Conservation (phyloP, 345 rosid species). For the Corchorus olitorius region DNA sequence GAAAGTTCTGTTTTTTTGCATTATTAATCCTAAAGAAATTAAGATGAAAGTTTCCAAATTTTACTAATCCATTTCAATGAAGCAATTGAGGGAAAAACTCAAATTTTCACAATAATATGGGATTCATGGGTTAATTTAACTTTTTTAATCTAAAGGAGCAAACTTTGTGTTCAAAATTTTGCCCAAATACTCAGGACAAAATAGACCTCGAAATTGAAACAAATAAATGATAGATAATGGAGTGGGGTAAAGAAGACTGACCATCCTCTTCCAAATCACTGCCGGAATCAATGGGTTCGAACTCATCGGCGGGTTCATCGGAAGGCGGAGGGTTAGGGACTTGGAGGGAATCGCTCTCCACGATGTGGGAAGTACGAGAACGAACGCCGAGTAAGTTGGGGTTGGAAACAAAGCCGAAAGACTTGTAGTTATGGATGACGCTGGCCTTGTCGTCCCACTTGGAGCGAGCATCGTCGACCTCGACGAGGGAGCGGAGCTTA, state of each 20-base stretch:
- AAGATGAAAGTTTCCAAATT: background rate
- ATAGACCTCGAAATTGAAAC: background rate
- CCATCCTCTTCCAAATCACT: conserved; percentile 98
- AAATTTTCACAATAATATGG: background rate
- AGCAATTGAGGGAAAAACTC: background rate
- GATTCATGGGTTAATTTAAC: background rate
- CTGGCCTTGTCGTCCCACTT: conserved; percentile 85
- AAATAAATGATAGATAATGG: background rate
- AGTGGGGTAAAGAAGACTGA: conserved; percentile 10
- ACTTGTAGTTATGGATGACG: conserved; percentile 81
- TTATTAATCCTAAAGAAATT: background rate
- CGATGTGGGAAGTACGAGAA: conserved; percentile 64
- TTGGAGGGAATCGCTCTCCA: conserved; percentile 73
- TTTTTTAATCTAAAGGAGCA: background rate
- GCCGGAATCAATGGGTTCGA: conserved; percentile 62
- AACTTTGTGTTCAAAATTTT: too few relatives aligned
- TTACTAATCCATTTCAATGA: background rate
- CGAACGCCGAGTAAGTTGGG: conserved; percentile 82
- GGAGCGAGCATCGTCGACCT: conserved; percentile 45
- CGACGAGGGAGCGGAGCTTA: conserved; percentile 73
- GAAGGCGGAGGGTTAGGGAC: conserved; percentile 54
- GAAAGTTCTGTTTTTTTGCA: background rate
- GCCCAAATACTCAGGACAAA: background rate
- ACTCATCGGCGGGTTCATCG: conserved; percentile 46
- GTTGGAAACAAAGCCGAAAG: conserved; percentile 87